Conservation (phyloP, 2,329 filamentous ascomycete genomes). For the Claviceps maximensis region DNA sequence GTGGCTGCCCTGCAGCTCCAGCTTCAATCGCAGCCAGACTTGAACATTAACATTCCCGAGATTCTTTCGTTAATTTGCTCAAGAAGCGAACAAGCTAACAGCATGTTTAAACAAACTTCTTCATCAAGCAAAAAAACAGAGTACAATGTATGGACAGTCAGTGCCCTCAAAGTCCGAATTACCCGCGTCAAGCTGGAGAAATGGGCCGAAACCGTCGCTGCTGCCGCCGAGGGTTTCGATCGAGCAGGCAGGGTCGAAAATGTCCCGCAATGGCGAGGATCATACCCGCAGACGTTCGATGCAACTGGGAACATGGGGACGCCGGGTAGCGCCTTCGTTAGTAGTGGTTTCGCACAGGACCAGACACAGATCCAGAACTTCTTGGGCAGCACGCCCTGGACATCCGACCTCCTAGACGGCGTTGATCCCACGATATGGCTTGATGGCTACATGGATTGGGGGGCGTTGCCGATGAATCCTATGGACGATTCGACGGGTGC, state of each 20-base stretch:
- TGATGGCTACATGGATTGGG: slow-evolving; percentile 23
- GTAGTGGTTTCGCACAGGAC: slow-evolving; percentile 13
- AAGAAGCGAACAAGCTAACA: slow-evolving; percentile 30
- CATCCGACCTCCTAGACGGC: slow-evolving; percentile 18
- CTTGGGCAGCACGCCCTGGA: slow-evolving; percentile 17
- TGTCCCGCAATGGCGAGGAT: slow-evolving; percentile 7
- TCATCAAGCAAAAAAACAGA: slow-evolving; percentile 22
- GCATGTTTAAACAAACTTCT: slow-evolving; percentile 19
- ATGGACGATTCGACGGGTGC: slow-evolving; percentile 11
- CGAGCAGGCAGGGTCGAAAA: slow-evolving; percentile 6
- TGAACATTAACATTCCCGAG: slow-evolving; percentile 30
- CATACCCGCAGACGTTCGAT: slow-evolving; percentile 7
- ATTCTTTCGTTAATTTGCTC: slow-evolving; percentile 28
- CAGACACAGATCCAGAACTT: slow-evolving; percentile 14
- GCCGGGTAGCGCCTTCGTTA: neutral
- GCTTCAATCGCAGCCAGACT: slow-evolving; percentile 29
- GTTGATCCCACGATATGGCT: slow-evolving; percentile 23
- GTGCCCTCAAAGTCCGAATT: slow-evolving; percentile 32
- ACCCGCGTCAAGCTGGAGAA: slow-evolving; percentile 32
- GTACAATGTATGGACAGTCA: slow-evolving; percentile 35
- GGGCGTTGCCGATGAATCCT: slow-evolving; percentile 18
- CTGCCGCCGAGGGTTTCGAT: slow-evolving; percentile 16
- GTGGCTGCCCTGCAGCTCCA: slow-evolving; percentile 28
- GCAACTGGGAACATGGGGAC: neutral
- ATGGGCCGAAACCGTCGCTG: slow-evolving; percentile 32